These are phyloP conservation scores for Posidonia oceanica DNA, from an alignment of 116 monocot genomes.

Conservation along the genomic window DNA sequence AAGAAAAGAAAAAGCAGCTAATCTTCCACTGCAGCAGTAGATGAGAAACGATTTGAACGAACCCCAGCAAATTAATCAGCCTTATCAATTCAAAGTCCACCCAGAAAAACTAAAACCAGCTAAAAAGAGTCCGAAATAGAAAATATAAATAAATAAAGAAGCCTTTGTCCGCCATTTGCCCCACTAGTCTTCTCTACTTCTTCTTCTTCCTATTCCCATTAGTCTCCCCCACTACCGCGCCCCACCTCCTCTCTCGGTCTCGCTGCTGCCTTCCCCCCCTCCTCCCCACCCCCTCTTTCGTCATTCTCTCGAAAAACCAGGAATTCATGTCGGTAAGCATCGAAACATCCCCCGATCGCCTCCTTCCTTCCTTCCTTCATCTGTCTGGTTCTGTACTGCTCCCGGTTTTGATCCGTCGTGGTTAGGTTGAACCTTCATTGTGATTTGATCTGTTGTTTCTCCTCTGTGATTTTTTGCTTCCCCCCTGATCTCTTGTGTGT, in stretches of 20 bases:
- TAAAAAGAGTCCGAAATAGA: neutral
- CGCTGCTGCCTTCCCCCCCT: neutral
- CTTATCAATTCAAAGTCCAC: too few species aligned
- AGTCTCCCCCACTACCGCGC: too few species aligned
- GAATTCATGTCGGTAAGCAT: conserved; percentile 7
- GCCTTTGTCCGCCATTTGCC: neutral
- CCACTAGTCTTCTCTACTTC: neutral
- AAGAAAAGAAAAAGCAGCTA: too few species aligned
- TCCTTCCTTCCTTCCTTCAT: neutral
- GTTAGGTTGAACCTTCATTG: too few species aligned
- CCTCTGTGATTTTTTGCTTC: too few species aligned
- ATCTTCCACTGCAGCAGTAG: too few species aligned
- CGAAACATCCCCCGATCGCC: neutral
- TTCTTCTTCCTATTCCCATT: neutral
- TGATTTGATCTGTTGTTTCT: too few species aligned
- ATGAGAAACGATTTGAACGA: too few species aligned
- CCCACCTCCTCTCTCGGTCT: too few species aligned
- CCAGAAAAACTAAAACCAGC: neutral
- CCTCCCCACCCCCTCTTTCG: neutral
- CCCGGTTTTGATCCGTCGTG: neutral
- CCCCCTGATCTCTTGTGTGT: too few species aligned
- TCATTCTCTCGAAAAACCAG: neutral
- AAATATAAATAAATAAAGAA: neutral
- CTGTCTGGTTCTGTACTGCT: neutral
- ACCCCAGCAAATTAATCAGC: too few species aligned